Evolutionary conservation across 305 asterid genomes (phyloP), one percentile per base, ranked within the genome.

Genomic region (Vinca major): DNA sequence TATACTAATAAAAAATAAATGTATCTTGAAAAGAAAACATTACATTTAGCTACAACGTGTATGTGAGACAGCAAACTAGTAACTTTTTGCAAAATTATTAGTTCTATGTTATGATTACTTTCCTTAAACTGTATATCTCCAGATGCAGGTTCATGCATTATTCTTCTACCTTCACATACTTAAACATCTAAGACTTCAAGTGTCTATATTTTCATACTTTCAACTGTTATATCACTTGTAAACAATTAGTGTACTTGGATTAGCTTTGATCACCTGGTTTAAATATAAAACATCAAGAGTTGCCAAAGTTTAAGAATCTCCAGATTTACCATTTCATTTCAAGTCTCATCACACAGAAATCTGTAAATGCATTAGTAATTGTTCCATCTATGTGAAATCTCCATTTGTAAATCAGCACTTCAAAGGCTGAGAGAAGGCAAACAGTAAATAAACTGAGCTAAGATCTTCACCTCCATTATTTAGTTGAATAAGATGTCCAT

Each of bases 391-490:
- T 21, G 13, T 36, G 36, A 43, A 53, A 49, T 45, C 16, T 68
- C 44, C 8, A 12, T 7, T 12, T 52, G n/a, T 4, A 55, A 2
- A 54, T 43, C 9, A 41, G 1, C 20, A 45, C 33, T 48, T 36
- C 21, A 47, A 48, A 9, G 19, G 26, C 19, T 47, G 44, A 71
- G 33, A 47, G 33, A 51, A 65, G 10, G 56, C 44, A 66, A 72
- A 73, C 60, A 75, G 61, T 33, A 54, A 53, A 71, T 54, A 70
- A 69, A 33, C 45, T 60, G 57, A 66, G 50, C 47, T 40, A 55
- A 70, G 65, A 71, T 9, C 21, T 45, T 69, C 66, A 89, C 98
- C 98, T 92, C 86, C 89, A 8, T 79, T 80, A 2, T 79, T 89
- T 72, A 92, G 78, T 71, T 82, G 80, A 77, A 85, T 77, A 37